These are phyloP conservation scores for Calonectria pteridis DNA, from an alignment of 2,329 filamentous ascomycete species.

Conservation along the genomic window DNA sequence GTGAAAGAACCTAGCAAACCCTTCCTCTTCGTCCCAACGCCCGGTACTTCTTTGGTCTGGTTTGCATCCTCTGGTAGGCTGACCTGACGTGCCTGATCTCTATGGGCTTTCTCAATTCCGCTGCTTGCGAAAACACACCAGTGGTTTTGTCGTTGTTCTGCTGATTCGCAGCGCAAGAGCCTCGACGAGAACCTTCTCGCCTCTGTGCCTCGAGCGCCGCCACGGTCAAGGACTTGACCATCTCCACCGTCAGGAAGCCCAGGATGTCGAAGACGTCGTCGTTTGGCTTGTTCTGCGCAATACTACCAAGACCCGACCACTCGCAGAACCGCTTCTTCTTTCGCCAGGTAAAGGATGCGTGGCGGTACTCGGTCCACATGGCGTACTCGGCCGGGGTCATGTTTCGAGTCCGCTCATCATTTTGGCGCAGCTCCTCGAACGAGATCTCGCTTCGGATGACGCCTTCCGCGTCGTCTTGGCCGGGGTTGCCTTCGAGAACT, in stretches of 20 bases:
- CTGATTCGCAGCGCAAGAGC: not conserved
- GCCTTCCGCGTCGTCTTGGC: not conserved
- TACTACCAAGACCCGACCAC: slow-evolving; percentile 94
- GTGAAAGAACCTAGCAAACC: not conserved
- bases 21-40: not conserved
- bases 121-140: not conserved
- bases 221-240: not conserved
- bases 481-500: not conserved
- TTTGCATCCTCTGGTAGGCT: not conserved
- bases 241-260: not conserved
- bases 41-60: not conserved
- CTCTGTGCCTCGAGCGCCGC: not conserved
- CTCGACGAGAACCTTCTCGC: not conserved
- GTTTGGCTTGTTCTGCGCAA: slow-evolving; percentile 51
- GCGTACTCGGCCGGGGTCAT: slow-evolving; percentile 99
- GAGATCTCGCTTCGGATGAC: not conserved
- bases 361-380: slow-evolving; percentile 96
- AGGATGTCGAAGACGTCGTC: not conserved
- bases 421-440: not conserved
- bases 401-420: slow-evolving; percentile 59
- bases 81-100: not conserved
- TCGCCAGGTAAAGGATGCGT: slow-evolving; percentile 96
- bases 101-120: not conserved
- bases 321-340: slow-evolving; percentile 97
- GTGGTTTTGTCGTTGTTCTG: no score